Percentiles rank a stretch among this genome's conserved stretches.
Evolutionary conservation across 495 filamentous ascomycete genomes (phyloP).

Genomic region (Neurospora terricola): DNA sequence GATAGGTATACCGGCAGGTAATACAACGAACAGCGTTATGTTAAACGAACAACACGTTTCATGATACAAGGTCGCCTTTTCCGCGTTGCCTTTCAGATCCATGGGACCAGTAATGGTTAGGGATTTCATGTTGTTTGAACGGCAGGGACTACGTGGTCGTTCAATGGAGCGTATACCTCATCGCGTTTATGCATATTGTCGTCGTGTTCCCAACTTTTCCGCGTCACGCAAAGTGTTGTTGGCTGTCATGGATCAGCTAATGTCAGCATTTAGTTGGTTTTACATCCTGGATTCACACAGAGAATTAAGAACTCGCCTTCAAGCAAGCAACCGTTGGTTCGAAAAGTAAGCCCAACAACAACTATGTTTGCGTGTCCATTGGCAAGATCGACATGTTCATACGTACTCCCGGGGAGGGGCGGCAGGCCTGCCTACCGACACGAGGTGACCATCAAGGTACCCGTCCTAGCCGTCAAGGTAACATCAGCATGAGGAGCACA

Average conservation of each 20-base stretch:
- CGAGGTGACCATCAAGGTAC: conserved; percentile 8
- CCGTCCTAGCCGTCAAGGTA: neutral
- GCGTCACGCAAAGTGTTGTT: neutral
- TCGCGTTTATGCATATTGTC: neutral
- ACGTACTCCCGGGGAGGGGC: neutral
- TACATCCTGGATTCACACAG: neutral
- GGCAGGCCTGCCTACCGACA: neutral
- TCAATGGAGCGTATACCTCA: neutral
- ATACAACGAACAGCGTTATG: neutral
- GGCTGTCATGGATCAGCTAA: neutral
- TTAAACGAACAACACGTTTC: neutral
- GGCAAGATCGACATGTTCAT: neutral
- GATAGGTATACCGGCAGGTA: neutral
- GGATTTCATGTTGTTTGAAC: neutral
- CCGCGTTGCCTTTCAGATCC: neutral
- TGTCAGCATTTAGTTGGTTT: neutral
- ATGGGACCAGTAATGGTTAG: neutral
- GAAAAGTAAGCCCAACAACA: neutral
- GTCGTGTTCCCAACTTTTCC: neutral
- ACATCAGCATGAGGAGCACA: neutral
- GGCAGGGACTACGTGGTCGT: neutral
- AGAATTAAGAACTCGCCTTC: neutral
- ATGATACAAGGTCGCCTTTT: neutral
- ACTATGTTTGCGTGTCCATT: neutral
- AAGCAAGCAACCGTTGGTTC: neutral